phyloP scores from a whole-genome alignment of 257 asterid genomes.

The Fraxinus quadrangulata region DNA sequence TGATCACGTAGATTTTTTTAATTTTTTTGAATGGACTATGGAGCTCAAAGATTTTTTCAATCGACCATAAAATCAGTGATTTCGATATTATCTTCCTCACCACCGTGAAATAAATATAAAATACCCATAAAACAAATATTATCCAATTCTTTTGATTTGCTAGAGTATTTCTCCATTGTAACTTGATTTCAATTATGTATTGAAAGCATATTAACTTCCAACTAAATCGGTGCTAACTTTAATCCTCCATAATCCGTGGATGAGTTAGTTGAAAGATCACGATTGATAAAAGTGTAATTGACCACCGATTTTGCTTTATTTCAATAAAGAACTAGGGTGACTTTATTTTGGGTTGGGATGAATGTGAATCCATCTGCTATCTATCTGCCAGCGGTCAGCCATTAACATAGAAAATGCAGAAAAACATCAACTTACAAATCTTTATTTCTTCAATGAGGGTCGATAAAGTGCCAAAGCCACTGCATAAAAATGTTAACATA shows the following conservation, averaged over 20 bases:
- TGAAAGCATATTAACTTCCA: not conserved
- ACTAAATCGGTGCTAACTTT: too few relatives aligned
- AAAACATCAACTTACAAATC: constrained; percentile 25
- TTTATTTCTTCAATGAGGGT: constrained; percentile 29
- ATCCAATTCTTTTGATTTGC: not conserved
- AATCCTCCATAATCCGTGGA: not conserved
- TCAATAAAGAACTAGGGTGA: not conserved
- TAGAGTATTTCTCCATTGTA: not conserved
- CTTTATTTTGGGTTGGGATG: not conserved
- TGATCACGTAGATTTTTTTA: too few relatives aligned
- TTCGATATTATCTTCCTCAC: too few relatives aligned
- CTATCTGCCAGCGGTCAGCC: constrained; percentile 7
- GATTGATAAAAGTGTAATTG: not conserved
- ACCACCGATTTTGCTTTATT: not conserved
- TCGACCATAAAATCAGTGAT: too few relatives aligned
- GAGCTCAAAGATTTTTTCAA: too few relatives aligned
- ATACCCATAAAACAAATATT: too few relatives aligned
- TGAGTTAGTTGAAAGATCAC: not conserved
- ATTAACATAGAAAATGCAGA: constrained; percentile 4
- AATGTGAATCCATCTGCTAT: not conserved
- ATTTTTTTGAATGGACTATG: too few relatives aligned
- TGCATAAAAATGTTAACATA: constrained; percentile 29
- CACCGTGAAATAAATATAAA: too few relatives aligned
- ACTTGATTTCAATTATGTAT: not conserved
- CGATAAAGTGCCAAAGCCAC: constrained; percentile 35